Conservation (phyloP, 768 basidiomycete species). For the Kwoniella dejecticola region DNA sequence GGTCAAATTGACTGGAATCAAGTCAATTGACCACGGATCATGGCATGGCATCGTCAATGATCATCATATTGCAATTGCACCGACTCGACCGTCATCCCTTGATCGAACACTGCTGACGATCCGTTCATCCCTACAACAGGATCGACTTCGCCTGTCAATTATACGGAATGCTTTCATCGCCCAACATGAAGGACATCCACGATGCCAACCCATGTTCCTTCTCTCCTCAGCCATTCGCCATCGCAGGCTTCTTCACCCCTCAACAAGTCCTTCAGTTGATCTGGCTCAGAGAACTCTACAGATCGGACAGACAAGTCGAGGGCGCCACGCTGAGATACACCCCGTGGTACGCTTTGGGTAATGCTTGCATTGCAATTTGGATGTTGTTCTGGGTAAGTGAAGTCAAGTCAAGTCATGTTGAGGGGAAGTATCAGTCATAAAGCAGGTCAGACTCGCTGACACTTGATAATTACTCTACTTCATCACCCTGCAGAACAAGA, state of each 20-base stretch:
- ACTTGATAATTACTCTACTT: too few relatives aligned
- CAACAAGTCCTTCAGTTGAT: slow-evolving; percentile 51
- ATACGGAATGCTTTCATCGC: slow-evolving; percentile 46
- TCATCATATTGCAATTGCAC: too few relatives aligned
- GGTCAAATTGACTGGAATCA: neutral
- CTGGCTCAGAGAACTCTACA: slow-evolving; percentile 47
- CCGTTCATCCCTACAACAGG: too few relatives aligned
- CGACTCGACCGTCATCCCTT: too few relatives aligned
- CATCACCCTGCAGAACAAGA: slow-evolving; percentile 32
- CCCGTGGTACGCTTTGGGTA: slow-evolving; percentile 49
- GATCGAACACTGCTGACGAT: too few relatives aligned
- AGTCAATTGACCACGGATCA: neutral
- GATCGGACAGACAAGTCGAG: slow-evolving; percentile 39
- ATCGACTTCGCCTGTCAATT: slow-evolving; percentile 44
- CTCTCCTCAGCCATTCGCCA: slow-evolving; percentile 50
- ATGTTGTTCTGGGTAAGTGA: slow-evolving; percentile 51
- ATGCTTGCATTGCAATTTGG: slow-evolving; percentile 46
- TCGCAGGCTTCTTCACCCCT: slow-evolving; percentile 48
- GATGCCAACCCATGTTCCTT: slow-evolving; percentile 47
- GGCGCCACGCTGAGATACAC: slow-evolving; percentile 30
- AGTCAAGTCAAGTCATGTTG: neutral
- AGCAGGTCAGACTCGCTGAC: too few relatives aligned
- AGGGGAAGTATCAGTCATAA: too few relatives aligned
- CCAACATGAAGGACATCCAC: slow-evolving; percentile 52
- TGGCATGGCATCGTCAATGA: too few relatives aligned